Evolutionary conservation across 208 protist species (phyloP).

Genomic region (Angomonas deanei): DNA sequence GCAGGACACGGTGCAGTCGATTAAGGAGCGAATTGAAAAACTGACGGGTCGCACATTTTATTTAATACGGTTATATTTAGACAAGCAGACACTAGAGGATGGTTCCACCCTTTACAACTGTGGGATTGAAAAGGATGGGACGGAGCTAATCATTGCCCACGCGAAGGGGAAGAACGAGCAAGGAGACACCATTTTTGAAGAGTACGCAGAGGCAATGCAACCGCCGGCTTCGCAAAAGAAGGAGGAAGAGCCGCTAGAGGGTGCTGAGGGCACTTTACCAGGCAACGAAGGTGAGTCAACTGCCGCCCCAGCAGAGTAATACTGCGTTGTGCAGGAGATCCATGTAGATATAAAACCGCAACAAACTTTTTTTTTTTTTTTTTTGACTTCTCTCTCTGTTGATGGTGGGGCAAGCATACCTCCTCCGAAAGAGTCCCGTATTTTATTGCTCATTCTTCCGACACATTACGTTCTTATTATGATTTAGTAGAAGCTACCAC

Average conservation of each 20-base stretch:
- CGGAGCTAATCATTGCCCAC: constrained; percentile 78
- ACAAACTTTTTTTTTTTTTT: neutral
- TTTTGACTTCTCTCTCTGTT: neutral
- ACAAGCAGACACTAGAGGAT: constrained; percentile 73
- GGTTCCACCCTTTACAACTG: constrained; percentile 72
- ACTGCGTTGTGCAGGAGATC: no score
- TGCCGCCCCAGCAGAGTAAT: no score
- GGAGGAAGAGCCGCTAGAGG: neutral
- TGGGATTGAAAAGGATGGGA: constrained; percentile 71
- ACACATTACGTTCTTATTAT: neutral
- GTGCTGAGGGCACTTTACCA: neutral
- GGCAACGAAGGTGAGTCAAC: no score
- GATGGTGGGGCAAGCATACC: no score
- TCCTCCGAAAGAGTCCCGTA: no score
- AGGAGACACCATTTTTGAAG: constrained; percentile 68
- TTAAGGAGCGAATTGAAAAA: constrained; percentile 87
- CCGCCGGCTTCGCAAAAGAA: neutral
- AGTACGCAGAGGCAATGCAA: constrained; percentile 58
- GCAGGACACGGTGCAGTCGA: constrained; percentile 85
- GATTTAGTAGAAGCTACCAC: neutral
- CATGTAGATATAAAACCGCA: no score
- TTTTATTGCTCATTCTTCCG: neutral
- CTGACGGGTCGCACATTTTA: constrained; percentile 77
- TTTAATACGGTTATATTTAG: constrained; percentile 68
- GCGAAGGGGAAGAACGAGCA: constrained; percentile 59